Evolutionary conservation across 192 early-diverging fungal species (phyloP).

Genomic region (Podila epigama): DNA sequence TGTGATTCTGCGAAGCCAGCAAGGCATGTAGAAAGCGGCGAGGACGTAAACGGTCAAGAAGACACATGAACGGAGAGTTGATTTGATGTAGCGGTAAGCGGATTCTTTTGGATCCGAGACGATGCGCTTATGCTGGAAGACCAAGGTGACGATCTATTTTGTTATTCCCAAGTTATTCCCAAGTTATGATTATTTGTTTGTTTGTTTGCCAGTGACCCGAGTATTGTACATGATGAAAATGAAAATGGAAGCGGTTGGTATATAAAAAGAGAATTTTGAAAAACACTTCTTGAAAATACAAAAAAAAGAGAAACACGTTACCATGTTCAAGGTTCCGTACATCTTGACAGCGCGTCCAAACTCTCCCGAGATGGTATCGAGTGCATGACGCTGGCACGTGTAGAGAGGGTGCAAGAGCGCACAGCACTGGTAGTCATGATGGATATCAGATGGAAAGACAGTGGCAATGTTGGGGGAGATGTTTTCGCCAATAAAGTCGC

Average conservation of each 20-base stretch:
- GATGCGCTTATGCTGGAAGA: conserved; percentile 50
- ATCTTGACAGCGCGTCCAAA: conserved; percentile 64
- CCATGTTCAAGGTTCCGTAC: conserved; percentile 69
- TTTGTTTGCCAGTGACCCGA: too few relatives aligned
- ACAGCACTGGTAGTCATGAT: conserved; percentile 64
- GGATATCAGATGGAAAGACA: conserved; percentile 48
- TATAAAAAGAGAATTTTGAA: too few relatives aligned
- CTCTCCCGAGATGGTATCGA: conserved; percentile 51
- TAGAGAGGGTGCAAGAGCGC: conserved; percentile 68
- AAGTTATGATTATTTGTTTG: too few relatives aligned
- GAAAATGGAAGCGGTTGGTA: too few relatives aligned
- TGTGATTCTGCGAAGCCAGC: conserved; percentile 56
- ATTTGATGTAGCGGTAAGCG: conserved; percentile 56
- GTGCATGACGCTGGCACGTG: conserved; percentile 53
- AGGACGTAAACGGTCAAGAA: conserved; percentile 66
- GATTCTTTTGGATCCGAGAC: conserved; percentile 49
- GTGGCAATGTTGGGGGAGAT: conserved; percentile 61
- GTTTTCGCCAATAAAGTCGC: conserved; percentile 59
- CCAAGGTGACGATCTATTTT: conserved; percentile 54
- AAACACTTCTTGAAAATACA: background rate
- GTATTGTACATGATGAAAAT: background rate
- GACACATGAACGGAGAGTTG: conserved; percentile 62
- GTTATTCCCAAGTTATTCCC: too few relatives aligned
- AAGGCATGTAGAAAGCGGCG: conserved; percentile 59
- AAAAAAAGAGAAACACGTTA: conserved; percentile 15